These are phyloP conservation scores for Gorgonomyces haynaldii DNA, from an alignment of 192 early-diverging fungal genomes.

Conservation along the genomic window DNA sequence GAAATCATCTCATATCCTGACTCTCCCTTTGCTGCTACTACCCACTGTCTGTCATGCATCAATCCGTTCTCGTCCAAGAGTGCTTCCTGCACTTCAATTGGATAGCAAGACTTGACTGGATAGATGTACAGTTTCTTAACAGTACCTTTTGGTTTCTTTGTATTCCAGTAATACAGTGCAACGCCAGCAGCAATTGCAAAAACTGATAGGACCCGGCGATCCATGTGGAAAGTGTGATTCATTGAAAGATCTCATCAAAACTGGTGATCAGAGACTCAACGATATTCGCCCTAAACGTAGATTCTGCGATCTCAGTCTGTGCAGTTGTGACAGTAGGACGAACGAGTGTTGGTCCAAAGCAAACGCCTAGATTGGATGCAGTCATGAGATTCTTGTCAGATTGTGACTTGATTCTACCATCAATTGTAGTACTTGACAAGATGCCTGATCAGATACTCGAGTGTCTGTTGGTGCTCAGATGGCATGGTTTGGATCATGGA, in stretches of 20 bases:
- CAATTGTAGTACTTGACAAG: conserved; percentile 4
- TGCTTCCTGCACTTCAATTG: conserved; percentile 10
- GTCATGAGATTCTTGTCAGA: conserved; percentile 26
- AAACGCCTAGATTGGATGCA: conserved; percentile 26
- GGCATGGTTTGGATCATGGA: conserved; percentile 9
- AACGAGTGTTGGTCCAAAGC: conserved; percentile 24
- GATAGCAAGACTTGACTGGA: conserved; percentile 32
- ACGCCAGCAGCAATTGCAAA: too few species aligned
- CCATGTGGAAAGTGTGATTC: too few species aligned
- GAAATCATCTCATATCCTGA: conserved; percentile 11
- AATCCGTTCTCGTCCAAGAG: conserved; percentile 21
- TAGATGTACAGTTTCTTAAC: conserved; percentile 18
- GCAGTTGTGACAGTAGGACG: conserved; percentile 3
- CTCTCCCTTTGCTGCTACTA: conserved; percentile 5
- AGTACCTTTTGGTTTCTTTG: background rate
- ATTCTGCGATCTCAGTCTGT: conserved; percentile 14
- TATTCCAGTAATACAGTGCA: too few species aligned
- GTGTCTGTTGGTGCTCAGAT: conserved; percentile 10
- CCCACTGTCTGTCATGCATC: conserved; percentile 33
- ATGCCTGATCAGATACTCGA: conserved; percentile 15
- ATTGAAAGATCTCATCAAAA: conserved; percentile 11
- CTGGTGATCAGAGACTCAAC: conserved; percentile 19
- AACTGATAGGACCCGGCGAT: too few species aligned
- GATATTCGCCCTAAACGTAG: conserved; percentile 8
- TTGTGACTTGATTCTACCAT: conserved; percentile 14